Base-by-base conservation (phyloP, 2,329 filamentous ascomycete genomes). In the Penicillium corylophilum region DNA sequence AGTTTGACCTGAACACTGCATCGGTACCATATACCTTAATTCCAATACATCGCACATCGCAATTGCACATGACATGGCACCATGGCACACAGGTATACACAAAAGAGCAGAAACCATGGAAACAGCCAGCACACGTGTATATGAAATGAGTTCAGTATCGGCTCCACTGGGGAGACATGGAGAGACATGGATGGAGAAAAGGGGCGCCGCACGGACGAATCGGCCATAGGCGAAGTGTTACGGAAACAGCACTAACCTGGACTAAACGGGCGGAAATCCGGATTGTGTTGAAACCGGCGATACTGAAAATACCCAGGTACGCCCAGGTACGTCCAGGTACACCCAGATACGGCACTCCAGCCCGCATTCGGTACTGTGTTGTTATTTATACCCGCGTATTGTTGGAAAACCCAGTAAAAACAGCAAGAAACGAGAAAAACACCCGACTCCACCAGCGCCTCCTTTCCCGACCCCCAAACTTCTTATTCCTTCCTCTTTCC, bases 401-500 rank as follows among this genome's bases (percentile, higher is more conserved):
- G 44, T 57, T 61, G 57, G 58, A 50, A 12, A 33, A n/a, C n/a
- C n/a, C n/a, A n/a, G n/a, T 4, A 12, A n/a, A 13, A 33, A 13
- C 31, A 4, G 20, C 8, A 16, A 35, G 18, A 18, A 38, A 20
- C 18, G 3, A 13, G 18, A 36, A 36, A 36, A 15, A 59, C 50
- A 51, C 38, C 55, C 41, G 45, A 48, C 54, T 63, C 66, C 63
- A 67, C 63, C 48, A 53, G 53, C 62, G 56, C 63, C 64, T 66
- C 65, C 64, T 67, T 69, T 68, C 52, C 49, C 46, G 35, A 60
- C 54, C 56, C 61, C 70, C 70, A 31, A 44, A 49, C 66, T 71
- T 68, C 67, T 66, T 61, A 69, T 68, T 71, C 61, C 68, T 60
- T 58, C 56, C 65, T 63, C 61, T 63, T 63, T 56, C 50, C 63